A percentile compares a stretch with the other conserved stretches of the same genome.
Evolutionary conservation across 306 rosid genomes (phyloP).

Genomic region (Cicer chorassanicum): DNA sequence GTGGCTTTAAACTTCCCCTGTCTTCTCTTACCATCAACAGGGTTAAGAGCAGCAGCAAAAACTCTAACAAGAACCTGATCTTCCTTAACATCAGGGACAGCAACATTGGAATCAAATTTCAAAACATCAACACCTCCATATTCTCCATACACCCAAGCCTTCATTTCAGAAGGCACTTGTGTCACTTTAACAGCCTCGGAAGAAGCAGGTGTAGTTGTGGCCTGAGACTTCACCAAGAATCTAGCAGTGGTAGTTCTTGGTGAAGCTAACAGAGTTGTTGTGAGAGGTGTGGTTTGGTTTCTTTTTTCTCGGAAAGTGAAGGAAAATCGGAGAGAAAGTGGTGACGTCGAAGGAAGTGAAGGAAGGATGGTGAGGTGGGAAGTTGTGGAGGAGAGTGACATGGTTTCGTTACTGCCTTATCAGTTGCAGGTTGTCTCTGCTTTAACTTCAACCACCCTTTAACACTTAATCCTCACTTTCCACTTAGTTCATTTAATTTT

Average conservation of each 20-base stretch:
- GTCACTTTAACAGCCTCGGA: conserved; percentile 55
- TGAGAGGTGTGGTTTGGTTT: conserved; percentile 10
- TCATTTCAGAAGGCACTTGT: conserved; percentile 70
- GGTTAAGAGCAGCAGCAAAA: conserved; percentile 88
- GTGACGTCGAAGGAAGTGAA: conserved; percentile 40
- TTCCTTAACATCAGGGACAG: conserved; percentile 76
- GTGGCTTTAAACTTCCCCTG: conserved; percentile 87
- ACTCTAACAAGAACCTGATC: conserved; percentile 83
- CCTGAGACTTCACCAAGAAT: conserved; percentile 61
- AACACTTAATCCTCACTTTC: too few species aligned
- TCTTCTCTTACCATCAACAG: conserved; percentile 85
- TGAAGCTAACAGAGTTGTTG: conserved; percentile 15
- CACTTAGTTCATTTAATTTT: too few species aligned
- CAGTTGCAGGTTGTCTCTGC: conserved; percentile 38
- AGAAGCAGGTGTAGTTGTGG: conserved; percentile 62
- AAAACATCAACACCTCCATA: conserved; percentile 81
- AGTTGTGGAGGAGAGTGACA: conserved; percentile 60
- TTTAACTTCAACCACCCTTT: conserved; percentile 22
- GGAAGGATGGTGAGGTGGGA: conserved; percentile 48
- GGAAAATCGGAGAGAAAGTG: conserved; percentile 45
- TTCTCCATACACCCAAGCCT: conserved; percentile 89
- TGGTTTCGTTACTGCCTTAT: conserved; percentile 53
- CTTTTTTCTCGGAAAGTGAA: conserved; percentile 41
- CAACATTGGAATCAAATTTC: conserved; percentile 64
- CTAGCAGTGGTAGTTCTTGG: conserved; percentile 31